Percentiles rank a stretch among this genome's conserved stretches.
phyloP scores from a whole-genome alignment of 2,329 filamentous ascomycete genomes.

The Fusarium illudens region DNA sequence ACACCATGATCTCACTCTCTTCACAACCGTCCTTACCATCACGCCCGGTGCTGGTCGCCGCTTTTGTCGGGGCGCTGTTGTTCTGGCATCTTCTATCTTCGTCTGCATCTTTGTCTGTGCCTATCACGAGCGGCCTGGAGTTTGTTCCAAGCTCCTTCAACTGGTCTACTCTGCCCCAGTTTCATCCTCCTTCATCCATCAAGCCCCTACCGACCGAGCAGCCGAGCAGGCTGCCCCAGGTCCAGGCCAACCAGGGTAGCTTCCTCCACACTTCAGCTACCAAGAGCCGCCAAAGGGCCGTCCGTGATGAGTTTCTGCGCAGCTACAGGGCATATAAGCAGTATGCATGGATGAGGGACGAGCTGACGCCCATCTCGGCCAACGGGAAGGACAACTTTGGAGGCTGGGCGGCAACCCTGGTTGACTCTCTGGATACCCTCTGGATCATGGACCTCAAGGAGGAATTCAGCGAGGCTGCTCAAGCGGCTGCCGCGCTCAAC shows the following conservation, averaged over 20 bases:
- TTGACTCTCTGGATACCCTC: conserved; percentile 69
- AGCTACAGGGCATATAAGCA: conserved; percentile 62
- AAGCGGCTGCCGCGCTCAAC: conserved; percentile 58
- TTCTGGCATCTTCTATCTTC: background rate
- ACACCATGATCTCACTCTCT: conserved; percentile 5
- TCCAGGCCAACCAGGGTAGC: conserved; percentile 42
- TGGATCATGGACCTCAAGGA: conserved; percentile 68
- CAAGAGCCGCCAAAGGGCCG: conserved; percentile 48
- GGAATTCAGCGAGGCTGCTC: conserved; percentile 64
- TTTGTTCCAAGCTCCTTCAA: conserved; percentile 43
- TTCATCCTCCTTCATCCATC: conserved; percentile 45
- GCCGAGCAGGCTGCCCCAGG: conserved; percentile 39
- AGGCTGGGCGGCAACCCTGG: conserved; percentile 66
- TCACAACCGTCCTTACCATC: background rate
- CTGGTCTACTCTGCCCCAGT: conserved; percentile 43
- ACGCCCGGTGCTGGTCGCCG: background rate
- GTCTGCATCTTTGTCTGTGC: background rate
- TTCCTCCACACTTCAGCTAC: conserved; percentile 29
- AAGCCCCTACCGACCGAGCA: conserved; percentile 43
- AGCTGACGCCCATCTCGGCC: conserved; percentile 59
- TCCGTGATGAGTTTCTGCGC: conserved; percentile 53
- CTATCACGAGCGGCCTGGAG: background rate
- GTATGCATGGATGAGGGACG: conserved; percentile 63
- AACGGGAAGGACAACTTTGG: conserved; percentile 58
- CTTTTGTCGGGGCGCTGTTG: background rate